Evolutionary conservation across 2,329 filamentous ascomycete genomes (phyloP), one percentile per base, ranked within the genome.

Genomic region (Cytospora piceae): DNA sequence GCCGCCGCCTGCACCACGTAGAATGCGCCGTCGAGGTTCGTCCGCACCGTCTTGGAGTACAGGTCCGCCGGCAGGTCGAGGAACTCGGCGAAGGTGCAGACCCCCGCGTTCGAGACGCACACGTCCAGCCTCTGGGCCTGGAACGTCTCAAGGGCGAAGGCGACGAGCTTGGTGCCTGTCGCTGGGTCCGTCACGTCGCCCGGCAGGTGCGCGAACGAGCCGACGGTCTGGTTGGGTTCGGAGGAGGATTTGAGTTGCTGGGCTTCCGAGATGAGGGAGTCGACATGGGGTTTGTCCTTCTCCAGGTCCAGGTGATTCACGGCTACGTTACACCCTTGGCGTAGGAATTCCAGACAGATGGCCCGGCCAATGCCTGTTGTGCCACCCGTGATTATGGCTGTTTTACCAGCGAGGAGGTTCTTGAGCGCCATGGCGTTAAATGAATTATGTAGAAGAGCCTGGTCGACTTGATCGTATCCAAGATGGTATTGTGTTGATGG

Each of bases 51-150:
- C 63, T 83, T 81, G 68, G 85, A 79, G 73, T 93, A 90, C 63
- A 96, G 87, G 64, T 89, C 85, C 1, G 87, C 84, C 12, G 87
- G 82, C 53, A 96, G 84, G 24, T 90, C 87, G 29, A 97, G 79
- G 74, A 97, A 96, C 70, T 96, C 91, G 66, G 90, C 89, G 77
- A 97, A 97, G 69, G 91, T 85, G 81, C 93, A 97, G 66, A 97
- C 85, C 8, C 93, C 93, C 4, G 93, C 93, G 79, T 97, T 97
- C 76, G 88, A 92, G 32, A 97, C 90, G 77, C 94, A 94, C 8
- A 96, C 81, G 77, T 93, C 90, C 39, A 93, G 78, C 4, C 87
- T 81, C 0, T 79, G 78, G 5, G 79, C 74, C 17, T 83, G 81
- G 74, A 87, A 90, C 65, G 79, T 78, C 65, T 83, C 76, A 1